phyloP scores from a whole-genome alignment of 2,329 filamentous ascomycete species.

The Akanthomyces lecanii region DNA sequence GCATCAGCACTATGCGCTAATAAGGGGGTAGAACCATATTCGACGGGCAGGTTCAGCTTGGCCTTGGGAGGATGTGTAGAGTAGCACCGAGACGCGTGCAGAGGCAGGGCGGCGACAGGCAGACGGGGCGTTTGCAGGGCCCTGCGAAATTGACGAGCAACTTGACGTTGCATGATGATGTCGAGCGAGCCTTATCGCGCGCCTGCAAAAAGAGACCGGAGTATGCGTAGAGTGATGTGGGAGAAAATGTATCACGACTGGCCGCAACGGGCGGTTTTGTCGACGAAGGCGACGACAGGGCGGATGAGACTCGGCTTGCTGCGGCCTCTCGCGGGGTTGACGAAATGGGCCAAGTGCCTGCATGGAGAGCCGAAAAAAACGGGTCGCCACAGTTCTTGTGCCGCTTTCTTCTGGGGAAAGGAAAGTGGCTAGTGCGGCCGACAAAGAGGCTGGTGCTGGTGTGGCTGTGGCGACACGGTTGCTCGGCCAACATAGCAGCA shows the following conservation, averaged over 20 bases:
- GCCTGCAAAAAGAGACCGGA: slow-evolving; percentile 14
- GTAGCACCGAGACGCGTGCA: slow-evolving; percentile 34
- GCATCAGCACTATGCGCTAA: slow-evolving; percentile 74
- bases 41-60: slow-evolving; percentile 76
- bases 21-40: slow-evolving; percentile 78
- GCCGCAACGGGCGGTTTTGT: slow-evolving; percentile 17
- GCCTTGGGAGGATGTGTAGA: slow-evolving; percentile 57
- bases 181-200: background rate
- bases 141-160: slow-evolving; percentile 28
- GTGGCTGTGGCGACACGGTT: slow-evolving; percentile 35
- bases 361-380: slow-evolving; percentile 10
- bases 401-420: slow-evolving; percentile 18
- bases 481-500: slow-evolving; percentile 34
- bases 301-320: slow-evolving; percentile 32
- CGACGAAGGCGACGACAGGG: slow-evolving; percentile 15
- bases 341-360: slow-evolving; percentile 18
- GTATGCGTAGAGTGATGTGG: slow-evolving; percentile 15
- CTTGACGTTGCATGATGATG: slow-evolving; percentile 32
- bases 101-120: slow-evolving; percentile 3
- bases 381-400: slow-evolving; percentile 14
- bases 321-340: slow-evolving; percentile 33
- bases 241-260: slow-evolving; percentile 15
- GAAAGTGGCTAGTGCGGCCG: slow-evolving; percentile 2
- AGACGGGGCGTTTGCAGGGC: slow-evolving; percentile 23
- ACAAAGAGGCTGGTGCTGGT: slow-evolving; percentile 14